Evolutionary conservation across 163 green algal genomes (phyloP), one percentile per base, ranked within the genome.

Genomic region (Scenedesmus sp.): DNA sequence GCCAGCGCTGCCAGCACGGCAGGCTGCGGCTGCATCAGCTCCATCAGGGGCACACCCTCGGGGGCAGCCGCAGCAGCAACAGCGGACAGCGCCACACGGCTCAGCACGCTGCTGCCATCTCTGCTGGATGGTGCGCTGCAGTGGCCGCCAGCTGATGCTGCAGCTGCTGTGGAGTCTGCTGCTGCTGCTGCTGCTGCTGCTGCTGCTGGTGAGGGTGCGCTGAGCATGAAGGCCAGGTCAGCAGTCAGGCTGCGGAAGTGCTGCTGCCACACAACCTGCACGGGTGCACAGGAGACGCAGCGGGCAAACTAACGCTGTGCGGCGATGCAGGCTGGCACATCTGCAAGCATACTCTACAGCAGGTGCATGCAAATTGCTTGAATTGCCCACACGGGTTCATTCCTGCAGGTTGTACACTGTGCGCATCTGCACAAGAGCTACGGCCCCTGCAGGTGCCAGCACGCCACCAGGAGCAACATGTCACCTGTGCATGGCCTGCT

Each of bases 181-280:
- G 73, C n/a, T 88, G 57, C 84, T 89, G 34, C 59, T 88, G 70
- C 70, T 76, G 20, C 82, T 88, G 83, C 84, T 89, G 84, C 20
- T 62, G 74, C 13, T 81, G 57, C 52, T 88, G 60, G n/a, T 79
- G 4, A 3, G 16, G 8, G 66, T 26, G 70, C 23, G 7, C 46
- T 52, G 70, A 79, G 0, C 0, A 79, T 79, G 5, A 79, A 79
- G 2, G 70, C 70, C 23, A 79, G 70, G 70, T 79, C 70, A 79
- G 70, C 70, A 79, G 70, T 79, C 23, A 79, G 70, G 84, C 60
- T 89, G 84, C 62, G 73, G 34, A 26, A 56, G 7, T 77, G 16
- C 57, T 77, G 57, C 57, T 74, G 83, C 57, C 57, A 74, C 23
- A 59, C 13, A 34, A 70, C 5, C 59, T 64, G 59, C 59, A 64